Evolutionary conservation across 2,329 filamentous ascomycete species (phyloP).

Genomic region (Trichoderma sp.): DNA sequence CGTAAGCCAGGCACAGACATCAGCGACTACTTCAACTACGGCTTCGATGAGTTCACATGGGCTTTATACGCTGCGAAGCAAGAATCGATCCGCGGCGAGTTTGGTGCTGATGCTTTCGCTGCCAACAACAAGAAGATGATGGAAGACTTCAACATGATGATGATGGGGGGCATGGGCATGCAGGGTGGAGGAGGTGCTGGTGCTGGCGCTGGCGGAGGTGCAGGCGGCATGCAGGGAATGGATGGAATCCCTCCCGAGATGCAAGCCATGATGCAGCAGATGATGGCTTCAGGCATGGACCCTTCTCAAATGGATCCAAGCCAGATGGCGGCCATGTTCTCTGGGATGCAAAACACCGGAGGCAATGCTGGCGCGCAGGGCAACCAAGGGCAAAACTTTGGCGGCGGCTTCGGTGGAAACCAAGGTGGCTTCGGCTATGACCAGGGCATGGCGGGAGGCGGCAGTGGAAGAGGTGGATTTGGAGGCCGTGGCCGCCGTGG

Average conservation of each 20-base stretch:
- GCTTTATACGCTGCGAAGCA: slow-evolving; percentile 90
- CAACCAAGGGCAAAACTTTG: slow-evolving; percentile 51
- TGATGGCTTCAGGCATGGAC: slow-evolving; percentile 65
- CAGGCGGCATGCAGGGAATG: slow-evolving; percentile 52
- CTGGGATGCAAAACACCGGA: slow-evolving; percentile 51
- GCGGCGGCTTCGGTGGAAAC: slow-evolving; percentile 50
- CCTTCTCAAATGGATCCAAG: slow-evolving; percentile 63
- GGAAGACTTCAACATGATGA: slow-evolving; percentile 65
- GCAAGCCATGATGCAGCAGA: slow-evolving; percentile 68
- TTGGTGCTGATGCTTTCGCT: slow-evolving; percentile 62
- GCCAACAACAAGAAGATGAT: slow-evolving; percentile 75
- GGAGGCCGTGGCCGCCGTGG: slow-evolving; percentile 33
- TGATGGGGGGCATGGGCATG: slow-evolving; percentile 59
- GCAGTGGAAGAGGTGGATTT: slow-evolving; percentile 29
- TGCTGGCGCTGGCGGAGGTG: slow-evolving; percentile 32
- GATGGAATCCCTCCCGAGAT: slow-evolving; percentile 65
- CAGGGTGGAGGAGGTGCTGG: slow-evolving; percentile 32
- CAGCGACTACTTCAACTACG: slow-evolving; percentile 98
- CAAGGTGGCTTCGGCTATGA: slow-evolving; percentile 53
- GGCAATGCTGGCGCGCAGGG: slow-evolving; percentile 45
- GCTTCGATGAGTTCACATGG: slow-evolving; percentile 98
- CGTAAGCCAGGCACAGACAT: slow-evolving; percentile 90
- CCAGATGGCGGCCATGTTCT: slow-evolving; percentile 58
- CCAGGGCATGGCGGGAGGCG: slow-evolving; percentile 44
- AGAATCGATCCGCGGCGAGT: slow-evolving; percentile 72